Evolutionary conservation across 768 basidiomycete genomes (phyloP), one percentile per base, ranked within the genome.

Genomic region (Asterophora parasitica): DNA sequence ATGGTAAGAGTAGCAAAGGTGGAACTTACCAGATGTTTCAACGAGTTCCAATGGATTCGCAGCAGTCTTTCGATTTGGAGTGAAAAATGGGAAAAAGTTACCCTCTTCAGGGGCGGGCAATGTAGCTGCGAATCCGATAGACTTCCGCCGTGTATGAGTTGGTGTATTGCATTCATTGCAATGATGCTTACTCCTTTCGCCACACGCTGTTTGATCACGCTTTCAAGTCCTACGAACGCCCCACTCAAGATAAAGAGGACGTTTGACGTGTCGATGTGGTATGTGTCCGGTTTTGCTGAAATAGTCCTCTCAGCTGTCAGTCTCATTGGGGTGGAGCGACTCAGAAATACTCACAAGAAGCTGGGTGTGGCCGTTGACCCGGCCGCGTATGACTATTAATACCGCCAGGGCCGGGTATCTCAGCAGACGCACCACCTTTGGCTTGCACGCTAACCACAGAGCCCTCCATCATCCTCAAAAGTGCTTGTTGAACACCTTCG

Each of bases 181-280:
- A 23, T 12, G 40, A 26, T 20, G 74, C 87, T 55, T 62, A 93
- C 92, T 5, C 92, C 92, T 69, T 91, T 92, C 9, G 85, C 81
- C 9, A 92, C 73, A 32, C 93, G 76, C 44, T 83, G 73, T 61
- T 83, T 84, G 53, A 98, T 81, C 19, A 97, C 68, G 42, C 73
- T 79, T 35, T 96, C 93, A 41, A 97, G 67, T 0, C 94, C 94
- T 8, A 96, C 92, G 61, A 96, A 96, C 1, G 95, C 95, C 1
- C 95, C 95, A 42, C 92, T 93, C 9, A 95, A 63, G 51, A 98
- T 88, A 66, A 98, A 98, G n/a, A 98, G 70, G 19, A 97, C 81
- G 57, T 97, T 93, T 7, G 86, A 81, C 0, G 92, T 95, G 64
- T 93, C 88, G 31, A 93, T 83, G 44, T 82, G 79, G 56, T 82